Conservation (phyloP, 805 yeast species). For the Diddensiella caesifluorescens region DNA sequence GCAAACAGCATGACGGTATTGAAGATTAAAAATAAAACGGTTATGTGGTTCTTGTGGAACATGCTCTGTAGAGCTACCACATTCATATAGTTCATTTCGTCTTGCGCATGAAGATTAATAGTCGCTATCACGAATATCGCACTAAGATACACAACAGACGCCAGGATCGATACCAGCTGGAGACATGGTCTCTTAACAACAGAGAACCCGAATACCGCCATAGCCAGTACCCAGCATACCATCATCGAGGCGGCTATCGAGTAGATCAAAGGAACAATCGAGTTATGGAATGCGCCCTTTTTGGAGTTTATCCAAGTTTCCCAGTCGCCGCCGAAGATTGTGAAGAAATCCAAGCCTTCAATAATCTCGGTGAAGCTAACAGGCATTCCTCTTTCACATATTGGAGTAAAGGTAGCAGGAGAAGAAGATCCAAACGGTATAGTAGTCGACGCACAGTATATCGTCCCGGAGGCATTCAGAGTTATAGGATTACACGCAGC, state of each 20-base stretch:
- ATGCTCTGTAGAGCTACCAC: constrained; percentile 42
- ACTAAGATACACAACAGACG: constrained; percentile 52
- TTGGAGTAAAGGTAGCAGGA: constrained; percentile 16
- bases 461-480: constrained; percentile 4
- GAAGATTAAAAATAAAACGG: constrained; percentile 53
- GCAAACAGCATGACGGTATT: constrained; percentile 47
- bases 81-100: constrained; percentile 19
- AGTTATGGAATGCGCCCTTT: constrained; percentile 7
- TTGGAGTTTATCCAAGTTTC: constrained; percentile 9
- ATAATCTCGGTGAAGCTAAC: constrained; percentile 12
- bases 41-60: constrained; percentile 43
- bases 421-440: too few relatives aligned
- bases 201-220: constrained; percentile 55
- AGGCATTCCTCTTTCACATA: constrained; percentile 17
- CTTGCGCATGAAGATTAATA: neutral
- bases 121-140: constrained; percentile 41
- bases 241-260: constrained; percentile 61
- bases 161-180: constrained; percentile 44
- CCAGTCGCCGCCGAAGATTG: constrained; percentile 10
- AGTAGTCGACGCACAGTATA: too few relatives aligned
- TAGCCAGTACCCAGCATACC: constrained; percentile 52
- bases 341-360: constrained; percentile 8
- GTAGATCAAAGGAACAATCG: constrained; percentile 54
- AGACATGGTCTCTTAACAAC: constrained; percentile 42
- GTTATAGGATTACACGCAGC: constrained; percentile 6